These are phyloP conservation scores for Trichoderma virens DNA, from an alignment of 495 filamentous ascomycete species.

Conservation along the genomic window DNA sequence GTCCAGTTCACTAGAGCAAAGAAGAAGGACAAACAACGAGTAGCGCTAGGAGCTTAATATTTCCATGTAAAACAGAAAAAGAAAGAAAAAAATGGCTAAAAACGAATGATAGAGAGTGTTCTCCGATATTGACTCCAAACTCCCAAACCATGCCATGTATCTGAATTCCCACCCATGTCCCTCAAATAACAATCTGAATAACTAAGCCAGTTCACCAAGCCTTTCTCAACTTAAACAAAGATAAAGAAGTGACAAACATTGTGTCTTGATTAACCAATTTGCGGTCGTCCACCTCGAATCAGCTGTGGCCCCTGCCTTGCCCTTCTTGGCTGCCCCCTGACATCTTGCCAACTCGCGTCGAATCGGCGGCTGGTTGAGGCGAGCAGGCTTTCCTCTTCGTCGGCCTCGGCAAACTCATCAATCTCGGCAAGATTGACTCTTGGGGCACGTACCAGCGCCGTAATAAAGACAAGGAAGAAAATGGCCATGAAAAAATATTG, in stretches of 20 bases:
- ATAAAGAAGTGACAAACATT: neutral
- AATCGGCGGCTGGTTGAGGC: slow-evolving; percentile 72
- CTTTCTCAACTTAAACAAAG: neutral
- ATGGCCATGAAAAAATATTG: slow-evolving; percentile 85
- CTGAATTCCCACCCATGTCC: neutral
- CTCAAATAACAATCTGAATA: neutral
- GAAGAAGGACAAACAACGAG: neutral
- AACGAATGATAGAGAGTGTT: neutral
- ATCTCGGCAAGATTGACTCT: slow-evolving; percentile 63
- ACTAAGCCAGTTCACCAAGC: neutral
- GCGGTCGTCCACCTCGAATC: neutral
- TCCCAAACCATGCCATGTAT: neutral
- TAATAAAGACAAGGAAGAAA: slow-evolving; percentile 69
- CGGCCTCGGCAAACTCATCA: slow-evolving; percentile 86
- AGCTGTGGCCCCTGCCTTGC: neutral
- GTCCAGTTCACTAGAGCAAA: slow-evolving; percentile 25
- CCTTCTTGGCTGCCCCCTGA: slow-evolving; percentile 46
- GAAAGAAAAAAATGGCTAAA: neutral
- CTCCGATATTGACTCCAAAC: neutral
- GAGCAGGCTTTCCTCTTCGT: slow-evolving; percentile 87
- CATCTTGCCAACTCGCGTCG: slow-evolving; percentile 81
- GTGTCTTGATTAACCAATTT: neutral
- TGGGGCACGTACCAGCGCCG: slow-evolving; percentile 71
- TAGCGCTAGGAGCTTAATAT: slow-evolving; percentile 10
- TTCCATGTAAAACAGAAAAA: neutral